These are phyloP conservation scores for Cucumis hystrix DNA, from an alignment of 306 rosid genomes.

Conservation along the genomic window DNA sequence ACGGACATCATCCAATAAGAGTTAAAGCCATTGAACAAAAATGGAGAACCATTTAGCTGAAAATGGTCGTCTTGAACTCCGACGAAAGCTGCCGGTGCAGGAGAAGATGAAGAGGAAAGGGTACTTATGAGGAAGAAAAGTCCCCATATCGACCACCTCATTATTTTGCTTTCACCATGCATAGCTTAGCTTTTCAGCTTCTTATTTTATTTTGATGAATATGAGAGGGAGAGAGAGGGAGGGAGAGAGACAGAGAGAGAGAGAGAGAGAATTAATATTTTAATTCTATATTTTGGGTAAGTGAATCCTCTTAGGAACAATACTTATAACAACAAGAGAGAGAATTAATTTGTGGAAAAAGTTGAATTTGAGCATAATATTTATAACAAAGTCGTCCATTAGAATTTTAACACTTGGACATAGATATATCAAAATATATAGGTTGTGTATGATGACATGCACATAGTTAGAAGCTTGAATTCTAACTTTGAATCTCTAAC, in stretches of 20 bases:
- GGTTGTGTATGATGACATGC: too few species aligned
- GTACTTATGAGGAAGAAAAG: background rate
- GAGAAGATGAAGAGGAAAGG: background rate
- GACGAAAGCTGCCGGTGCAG: background rate
- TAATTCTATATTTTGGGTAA: background rate
- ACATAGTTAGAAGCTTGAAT: too few species aligned
- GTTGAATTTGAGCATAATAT: too few species aligned
- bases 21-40: constrained; percentile 66
- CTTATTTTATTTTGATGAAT: background rate
- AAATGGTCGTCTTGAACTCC: background rate
- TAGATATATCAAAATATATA: too few species aligned
- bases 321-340: background rate
- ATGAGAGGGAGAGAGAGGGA: background rate
- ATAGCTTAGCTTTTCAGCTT: background rate
- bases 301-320: background rate
- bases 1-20: constrained; percentile 83
- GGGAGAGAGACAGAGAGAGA: too few species aligned
- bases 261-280: too few species aligned
- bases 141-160: background rate
- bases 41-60: constrained; percentile 49
- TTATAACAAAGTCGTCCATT: too few species aligned
- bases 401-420: too few species aligned
- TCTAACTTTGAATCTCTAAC: too few species aligned
- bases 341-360: background rate
- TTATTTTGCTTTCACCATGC: background rate